Conservation (phyloP, 768 basidiomycete species). For the Udeniomyces megalosporus region DNA sequence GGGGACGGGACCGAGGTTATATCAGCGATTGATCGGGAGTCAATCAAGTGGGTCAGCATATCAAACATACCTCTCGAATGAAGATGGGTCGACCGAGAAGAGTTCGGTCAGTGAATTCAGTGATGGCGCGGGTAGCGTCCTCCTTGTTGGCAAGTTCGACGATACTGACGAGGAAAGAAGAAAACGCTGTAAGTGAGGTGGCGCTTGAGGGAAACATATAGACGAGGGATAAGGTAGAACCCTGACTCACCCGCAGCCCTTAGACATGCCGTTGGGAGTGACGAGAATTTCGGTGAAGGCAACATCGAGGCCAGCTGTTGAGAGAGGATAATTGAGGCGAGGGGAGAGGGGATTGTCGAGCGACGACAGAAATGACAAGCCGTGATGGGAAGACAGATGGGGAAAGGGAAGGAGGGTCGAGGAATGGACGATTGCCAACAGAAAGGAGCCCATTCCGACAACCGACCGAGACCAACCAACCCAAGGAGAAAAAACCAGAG, state of each 20-base stretch:
- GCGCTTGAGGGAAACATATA: not conserved
- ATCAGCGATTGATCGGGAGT: not conserved
- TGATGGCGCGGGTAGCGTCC: constrained; percentile 74
- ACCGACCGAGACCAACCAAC: not conserved
- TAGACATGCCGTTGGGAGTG: constrained; percentile 89
- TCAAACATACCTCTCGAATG: constrained; percentile 65
- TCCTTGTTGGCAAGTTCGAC: constrained; percentile 86
- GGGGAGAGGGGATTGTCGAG: not conserved
- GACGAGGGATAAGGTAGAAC: not conserved
- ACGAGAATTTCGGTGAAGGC: constrained; percentile 98
- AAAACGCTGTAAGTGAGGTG: not conserved
- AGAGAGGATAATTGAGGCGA: not conserved
- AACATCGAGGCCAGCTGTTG: constrained; percentile 54
- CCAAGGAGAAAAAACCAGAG: constrained; percentile 1
- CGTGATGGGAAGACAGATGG: not conserved
- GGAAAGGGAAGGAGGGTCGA: not conserved
- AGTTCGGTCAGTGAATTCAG: constrained; percentile 72
- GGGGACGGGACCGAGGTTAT: not conserved
- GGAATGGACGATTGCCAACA: not conserved
- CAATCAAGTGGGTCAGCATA: not conserved
- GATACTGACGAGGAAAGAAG: constrained; percentile 41
- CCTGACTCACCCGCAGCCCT: constrained; percentile 86
- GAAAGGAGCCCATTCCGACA: not conserved
- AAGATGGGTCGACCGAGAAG: constrained; percentile 91
- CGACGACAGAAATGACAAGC: not conserved